These are phyloP conservation scores for Osmozyma mogii DNA, from an alignment of 805 yeast genomes.

Conservation along the genomic window DNA sequence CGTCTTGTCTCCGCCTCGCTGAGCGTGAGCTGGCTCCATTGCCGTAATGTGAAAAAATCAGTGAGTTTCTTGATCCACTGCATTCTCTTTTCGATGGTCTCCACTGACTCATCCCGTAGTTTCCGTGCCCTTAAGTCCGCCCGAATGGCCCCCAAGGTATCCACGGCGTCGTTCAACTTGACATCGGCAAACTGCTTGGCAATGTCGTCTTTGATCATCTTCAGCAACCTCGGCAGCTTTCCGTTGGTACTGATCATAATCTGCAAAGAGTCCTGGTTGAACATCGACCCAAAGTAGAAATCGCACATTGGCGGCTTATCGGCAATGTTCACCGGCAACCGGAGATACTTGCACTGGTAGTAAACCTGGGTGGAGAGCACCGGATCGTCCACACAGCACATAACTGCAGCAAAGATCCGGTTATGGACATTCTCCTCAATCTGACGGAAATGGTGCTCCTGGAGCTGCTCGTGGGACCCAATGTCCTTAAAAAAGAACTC, in stretches of 20 bases:
- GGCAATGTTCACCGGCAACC: conserved; percentile 68
- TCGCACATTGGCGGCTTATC: conserved; percentile 82
- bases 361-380: conserved; percentile 49
- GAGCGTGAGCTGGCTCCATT: conserved; percentile 46
- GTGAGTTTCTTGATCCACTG: conserved; percentile 61
- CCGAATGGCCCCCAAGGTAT: conserved; percentile 51
- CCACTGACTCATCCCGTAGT: conserved; percentile 33
- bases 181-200: conserved; percentile 36
- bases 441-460: conserved; percentile 13
- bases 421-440: conserved; percentile 27
- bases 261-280: conserved; percentile 64
- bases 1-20: conserved; percentile 19
- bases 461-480: conserved; percentile 6
- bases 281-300: conserved; percentile 77
- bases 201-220: conserved; percentile 43
- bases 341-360: conserved; percentile 33
- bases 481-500: conserved; percentile 5
- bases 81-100: conserved; percentile 55
- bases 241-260: conserved; percentile 82
- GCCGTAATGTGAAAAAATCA: conserved; percentile 47
- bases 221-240: conserved; percentile 68
- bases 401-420: conserved; percentile 52
- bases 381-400: conserved; percentile 72
- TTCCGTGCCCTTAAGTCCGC: conserved; percentile 38
- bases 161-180: conserved; percentile 53